phyloP scores from a whole-genome alignment of 2,329 filamentous ascomycete genomes.

The Talaromyces pinophilus region DNA sequence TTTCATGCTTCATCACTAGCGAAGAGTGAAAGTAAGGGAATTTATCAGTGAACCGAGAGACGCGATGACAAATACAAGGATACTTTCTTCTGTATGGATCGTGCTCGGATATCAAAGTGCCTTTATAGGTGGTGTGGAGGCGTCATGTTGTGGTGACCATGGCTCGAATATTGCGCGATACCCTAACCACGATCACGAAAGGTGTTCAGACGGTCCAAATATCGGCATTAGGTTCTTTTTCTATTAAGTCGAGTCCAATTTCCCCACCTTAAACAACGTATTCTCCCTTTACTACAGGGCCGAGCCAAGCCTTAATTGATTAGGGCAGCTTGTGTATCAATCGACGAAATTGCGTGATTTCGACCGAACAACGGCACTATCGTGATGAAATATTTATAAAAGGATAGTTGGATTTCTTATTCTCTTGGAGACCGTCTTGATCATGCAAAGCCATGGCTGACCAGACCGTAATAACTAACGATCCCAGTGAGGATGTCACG shows the following conservation, averaged over 20 bases:
- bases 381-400: neutral
- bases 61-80: neutral
- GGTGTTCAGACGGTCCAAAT: neutral
- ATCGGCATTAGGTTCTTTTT: neutral
- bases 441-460: neutral
- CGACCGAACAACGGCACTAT: neutral
- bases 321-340: neutral
- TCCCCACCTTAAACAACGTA: neutral
- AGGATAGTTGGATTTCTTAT: neutral
- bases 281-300: neutral
- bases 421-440: neutral
- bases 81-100: neutral
- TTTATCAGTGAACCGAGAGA: neutral
- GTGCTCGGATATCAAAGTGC: too few species aligned
- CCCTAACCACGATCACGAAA: neutral
- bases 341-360: conserved; percentile 1
- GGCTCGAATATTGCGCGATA: conserved; percentile 6
- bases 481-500: neutral
- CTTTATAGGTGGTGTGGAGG: neutral
- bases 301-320: neutral
- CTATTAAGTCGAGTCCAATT: neutral
- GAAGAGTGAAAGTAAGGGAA: neutral
- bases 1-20: neutral
- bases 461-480: neutral
- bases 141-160: neutral